Evolutionary conservation across 768 basidiomycete genomes (phyloP), one percentile per base, ranked within the genome.

Genomic region (Russula brevipes): DNA sequence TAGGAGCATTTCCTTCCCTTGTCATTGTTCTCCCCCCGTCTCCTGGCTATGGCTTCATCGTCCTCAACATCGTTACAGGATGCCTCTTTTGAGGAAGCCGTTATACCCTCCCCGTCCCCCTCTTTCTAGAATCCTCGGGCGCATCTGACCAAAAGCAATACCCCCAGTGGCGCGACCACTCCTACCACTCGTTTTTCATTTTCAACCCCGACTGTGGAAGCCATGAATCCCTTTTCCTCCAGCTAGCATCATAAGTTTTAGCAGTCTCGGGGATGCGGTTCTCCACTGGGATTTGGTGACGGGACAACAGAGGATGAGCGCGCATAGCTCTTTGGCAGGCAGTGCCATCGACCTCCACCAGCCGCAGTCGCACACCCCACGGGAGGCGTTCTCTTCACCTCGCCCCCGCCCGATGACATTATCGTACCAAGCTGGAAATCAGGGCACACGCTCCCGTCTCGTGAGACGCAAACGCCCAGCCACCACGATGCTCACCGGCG

Each of bases 381-480:
- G 86, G 55, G 85, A 86, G 66, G 70, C 81, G 4, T 85, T 87
- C 63, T 78, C 82, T 0, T 80, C 82, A 0, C 86, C 86, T 12
- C 81, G 81, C 1, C 72, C 81, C 31, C 82, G 86, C 9, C 84
- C 84, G 0, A 65, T 82, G 39, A 87, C 85, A 4, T 75, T 82
- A 52, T 76, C 82, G 72, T 83, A 81, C 24, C 74, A 77, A 0
- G 69, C 77, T 1, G 72, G 80, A 8, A 66, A 72, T 41, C 63
- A 70, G 33, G 75, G 54, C 14, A 52, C 42, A 4, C 60, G 55
- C 19, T 24, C 50, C 35, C 67, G 67, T 56, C 47, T 61, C 7
- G 60, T 64, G 52, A 71, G 67, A 69, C 66, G 63, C 59, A 64
- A 68, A 61, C 71, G 71, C 8, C 66, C 68, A 0, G 38, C 30